phyloP scores from a whole-genome alignment of 768 basidiomycete species.

The Wakefieldia striispora region DNA sequence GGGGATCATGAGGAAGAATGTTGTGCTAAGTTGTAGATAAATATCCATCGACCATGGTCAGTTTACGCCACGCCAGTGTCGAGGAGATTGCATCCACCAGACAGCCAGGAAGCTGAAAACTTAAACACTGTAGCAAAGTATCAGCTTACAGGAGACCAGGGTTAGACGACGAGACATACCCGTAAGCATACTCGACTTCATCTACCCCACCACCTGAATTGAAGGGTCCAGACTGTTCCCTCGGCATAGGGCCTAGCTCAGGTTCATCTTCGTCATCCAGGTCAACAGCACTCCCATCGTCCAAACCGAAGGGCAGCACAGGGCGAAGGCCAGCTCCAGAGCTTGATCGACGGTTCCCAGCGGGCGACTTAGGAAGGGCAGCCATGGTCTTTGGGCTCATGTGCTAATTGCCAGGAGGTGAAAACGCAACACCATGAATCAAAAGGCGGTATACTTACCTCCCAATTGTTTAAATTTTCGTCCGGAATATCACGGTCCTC shows the following conservation, averaged over 20 bases:
- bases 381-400: slow-evolving; percentile 97
- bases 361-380: slow-evolving; percentile 88
- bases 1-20: no score
- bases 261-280: slow-evolving; percentile 69
- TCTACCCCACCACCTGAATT: slow-evolving; percentile 81
- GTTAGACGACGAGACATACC: slow-evolving; percentile 44
- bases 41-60: no score
- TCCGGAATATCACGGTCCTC: slow-evolving; percentile 64
- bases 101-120: neutral
- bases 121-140: slow-evolving; percentile 21
- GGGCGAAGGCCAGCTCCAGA: slow-evolving; percentile 84
- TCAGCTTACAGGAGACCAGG: slow-evolving; percentile 8
- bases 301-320: slow-evolving; percentile 72
- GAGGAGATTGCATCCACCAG: neutral
- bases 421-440: slow-evolving; percentile 1
- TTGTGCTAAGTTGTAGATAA: no score
- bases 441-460: slow-evolving; percentile 52
- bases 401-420: slow-evolving; percentile 50
- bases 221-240: slow-evolving; percentile 71
- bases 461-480: slow-evolving; percentile 94
- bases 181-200: slow-evolving; percentile 87
- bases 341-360: slow-evolving; percentile 76
- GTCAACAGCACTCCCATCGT: slow-evolving; percentile 72
- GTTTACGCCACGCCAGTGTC: no score
- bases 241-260: slow-evolving; percentile 73